These are phyloP conservation scores for Acidiella bohemica DNA, from an alignment of 495 filamentous ascomycete species.

Conservation along the genomic window DNA sequence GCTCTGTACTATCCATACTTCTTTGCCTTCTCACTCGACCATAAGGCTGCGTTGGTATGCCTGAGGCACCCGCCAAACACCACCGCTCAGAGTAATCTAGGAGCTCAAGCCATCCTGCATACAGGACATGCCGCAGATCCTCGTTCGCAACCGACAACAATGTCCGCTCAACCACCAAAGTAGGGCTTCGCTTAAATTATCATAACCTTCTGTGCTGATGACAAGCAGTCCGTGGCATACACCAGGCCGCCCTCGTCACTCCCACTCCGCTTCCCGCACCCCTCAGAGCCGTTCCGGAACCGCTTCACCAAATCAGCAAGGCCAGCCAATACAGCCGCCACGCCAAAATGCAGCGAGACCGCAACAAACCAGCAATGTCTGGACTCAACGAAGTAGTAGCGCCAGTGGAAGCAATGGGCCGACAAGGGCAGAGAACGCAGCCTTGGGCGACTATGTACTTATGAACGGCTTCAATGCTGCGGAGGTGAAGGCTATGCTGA, in stretches of 20 bases:
- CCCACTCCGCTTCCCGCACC: constrained; percentile 11
- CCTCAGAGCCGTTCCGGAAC: constrained; percentile 16
- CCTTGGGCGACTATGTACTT: neutral
- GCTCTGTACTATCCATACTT: too few species aligned
- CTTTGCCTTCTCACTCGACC: too few species aligned
- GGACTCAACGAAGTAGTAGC: constrained; percentile 11
- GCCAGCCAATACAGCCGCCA: constrained; percentile 1
- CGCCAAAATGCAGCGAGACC: constrained; percentile 8
- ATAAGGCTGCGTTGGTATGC: too few species aligned
- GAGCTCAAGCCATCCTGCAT: too few species aligned
- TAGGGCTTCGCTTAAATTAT: neutral
- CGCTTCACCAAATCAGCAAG: constrained; percentile 9
- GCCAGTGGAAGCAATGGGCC: constrained; percentile 4
- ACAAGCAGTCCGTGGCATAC: constrained; percentile 7
- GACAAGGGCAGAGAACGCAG: neutral
- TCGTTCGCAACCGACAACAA: neutral
- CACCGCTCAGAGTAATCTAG: too few species aligned
- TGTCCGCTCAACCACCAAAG: constrained; percentile 10
- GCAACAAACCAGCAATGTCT: constrained; percentile 10
- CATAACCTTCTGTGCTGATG: neutral
- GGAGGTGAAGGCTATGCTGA: constrained; percentile 12
- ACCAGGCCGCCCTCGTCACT: constrained; percentile 1
- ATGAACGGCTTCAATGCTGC: constrained; percentile 15
- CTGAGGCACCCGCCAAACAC: too few species aligned
- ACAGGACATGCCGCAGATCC: neutral